Percentiles rank a stretch among this genome's conserved stretches.
Evolutionary conservation across 495 filamentous ascomycete genomes (phyloP).

Genomic region (Neurospora sp.): DNA sequence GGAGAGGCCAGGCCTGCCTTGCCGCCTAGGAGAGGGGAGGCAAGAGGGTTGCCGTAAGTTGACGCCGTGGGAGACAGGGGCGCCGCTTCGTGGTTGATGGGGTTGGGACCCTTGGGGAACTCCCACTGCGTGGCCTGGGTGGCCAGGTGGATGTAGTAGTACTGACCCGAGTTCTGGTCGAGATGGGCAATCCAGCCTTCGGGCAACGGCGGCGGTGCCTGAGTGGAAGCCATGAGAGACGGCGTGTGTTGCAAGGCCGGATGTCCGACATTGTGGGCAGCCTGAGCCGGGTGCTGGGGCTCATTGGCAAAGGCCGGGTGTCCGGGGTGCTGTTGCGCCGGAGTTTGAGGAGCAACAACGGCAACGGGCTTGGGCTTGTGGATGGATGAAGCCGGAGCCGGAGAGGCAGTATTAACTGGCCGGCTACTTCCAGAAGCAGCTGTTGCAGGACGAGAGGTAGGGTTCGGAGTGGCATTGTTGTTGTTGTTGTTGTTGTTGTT

Average conservation of each 20-base stretch:
- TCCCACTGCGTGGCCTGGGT: slow-evolving; percentile 98
- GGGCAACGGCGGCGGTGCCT: slow-evolving; percentile 82
- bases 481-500: slow-evolving; percentile 17
- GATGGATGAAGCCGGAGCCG: slow-evolving; percentile 4
- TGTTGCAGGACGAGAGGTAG: background rate
- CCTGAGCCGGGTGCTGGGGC: slow-evolving; percentile 31
- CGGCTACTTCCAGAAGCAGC: slow-evolving; percentile 1
- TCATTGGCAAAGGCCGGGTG: slow-evolving; percentile 91
- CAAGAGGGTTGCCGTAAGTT: slow-evolving; percentile 67
- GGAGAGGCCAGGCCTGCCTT: slow-evolving; percentile 68
- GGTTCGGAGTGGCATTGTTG: slow-evolving; percentile 20
- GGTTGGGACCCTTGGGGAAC: slow-evolving; percentile 86
- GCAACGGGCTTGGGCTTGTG: slow-evolving; percentile 12
- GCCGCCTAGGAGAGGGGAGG: slow-evolving; percentile 61
- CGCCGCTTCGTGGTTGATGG: slow-evolving; percentile 63
- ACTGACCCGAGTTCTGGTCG: slow-evolving; percentile 89
- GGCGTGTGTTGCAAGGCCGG: slow-evolving; percentile 36
- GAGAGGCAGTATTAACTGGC: slow-evolving; percentile 1
- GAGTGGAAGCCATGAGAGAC: slow-evolving; percentile 49
- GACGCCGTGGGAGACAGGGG: slow-evolving; percentile 74
- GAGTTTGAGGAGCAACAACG: slow-evolving; percentile 11
- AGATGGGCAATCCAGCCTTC: slow-evolving; percentile 98
- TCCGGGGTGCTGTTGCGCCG: slow-evolving; percentile 39
- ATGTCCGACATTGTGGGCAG: slow-evolving; percentile 26
- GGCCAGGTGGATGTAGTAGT: slow-evolving; percentile 96